Percentiles rank a stretch among this genome's conserved stretches.
phyloP scores from a whole-genome alignment of 2,329 filamentous ascomycete genomes.

The Colletotrichum sp. region DNA sequence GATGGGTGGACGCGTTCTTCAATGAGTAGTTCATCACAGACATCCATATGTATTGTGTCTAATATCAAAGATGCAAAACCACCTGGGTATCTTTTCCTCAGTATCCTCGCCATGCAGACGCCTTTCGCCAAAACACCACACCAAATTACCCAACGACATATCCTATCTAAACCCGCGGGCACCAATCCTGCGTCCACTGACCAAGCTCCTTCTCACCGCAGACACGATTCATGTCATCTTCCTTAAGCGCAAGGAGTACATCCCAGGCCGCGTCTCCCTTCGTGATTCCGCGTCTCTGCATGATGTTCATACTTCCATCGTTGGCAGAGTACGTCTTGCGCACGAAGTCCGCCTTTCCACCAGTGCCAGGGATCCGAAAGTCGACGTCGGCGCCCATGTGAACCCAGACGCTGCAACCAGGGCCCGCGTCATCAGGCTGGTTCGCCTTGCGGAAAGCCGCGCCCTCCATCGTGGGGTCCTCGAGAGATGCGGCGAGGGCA shows the following conservation, averaged over 20 bases:
- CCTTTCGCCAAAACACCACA: not conserved
- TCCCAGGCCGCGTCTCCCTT: constrained; percentile 8
- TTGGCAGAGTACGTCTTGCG: constrained; percentile 19
- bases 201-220: not conserved
- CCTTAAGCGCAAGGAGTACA: not conserved
- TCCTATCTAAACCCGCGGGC: not conserved
- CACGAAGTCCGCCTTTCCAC: not conserved
- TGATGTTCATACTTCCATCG: constrained; percentile 10
- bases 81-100: not conserved
- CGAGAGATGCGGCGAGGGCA: not conserved
- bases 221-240: constrained; percentile 10
- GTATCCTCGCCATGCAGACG: not conserved
- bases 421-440: not conserved
- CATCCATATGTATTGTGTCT: fast-evolving
- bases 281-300: constrained; percentile 1
- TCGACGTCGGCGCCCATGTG: constrained; percentile 18
- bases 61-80: not conserved
- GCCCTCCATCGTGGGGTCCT: not conserved
- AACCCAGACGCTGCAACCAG: constrained; percentile 9
- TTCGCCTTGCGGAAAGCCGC: not conserved
- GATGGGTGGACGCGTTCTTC: fast-evolving
- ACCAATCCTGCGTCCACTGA: not conserved
- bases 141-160: not conserved
- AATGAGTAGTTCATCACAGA: not conserved
- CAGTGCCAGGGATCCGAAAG: constrained; percentile 6